Percentiles rank a stretch among this genome's conserved stretches.
phyloP scores from a whole-genome alignment of 116 monocot genomes.

The Trichopus zeylanicus region DNA sequence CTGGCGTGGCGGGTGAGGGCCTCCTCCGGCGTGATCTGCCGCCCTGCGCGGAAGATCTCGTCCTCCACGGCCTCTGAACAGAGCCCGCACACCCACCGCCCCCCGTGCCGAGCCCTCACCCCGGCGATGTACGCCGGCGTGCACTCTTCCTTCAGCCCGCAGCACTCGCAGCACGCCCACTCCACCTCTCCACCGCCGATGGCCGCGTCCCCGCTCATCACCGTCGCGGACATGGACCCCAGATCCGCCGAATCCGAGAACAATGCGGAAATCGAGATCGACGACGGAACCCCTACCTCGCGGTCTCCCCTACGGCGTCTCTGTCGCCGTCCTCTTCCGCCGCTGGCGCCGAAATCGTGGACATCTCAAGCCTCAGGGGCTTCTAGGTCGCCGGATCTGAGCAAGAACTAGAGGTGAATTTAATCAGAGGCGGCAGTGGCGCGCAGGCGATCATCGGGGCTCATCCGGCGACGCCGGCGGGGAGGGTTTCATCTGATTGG shows the following conservation, averaged over 20 bases:
- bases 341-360: background rate
- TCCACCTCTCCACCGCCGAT: constrained; percentile 9
- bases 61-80: constrained; percentile 68
- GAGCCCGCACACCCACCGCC: constrained; percentile 79
- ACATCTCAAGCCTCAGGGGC: background rate
- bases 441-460: background rate
- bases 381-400: background rate
- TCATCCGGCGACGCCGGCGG: background rate
- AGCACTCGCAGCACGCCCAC: constrained; percentile 56
- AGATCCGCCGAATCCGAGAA: background rate
- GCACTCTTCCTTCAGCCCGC: constrained; percentile 78
- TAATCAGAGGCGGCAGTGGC: background rate
- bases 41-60: constrained; percentile 41
- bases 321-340: constrained; percentile 4
- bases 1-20: constrained; percentile 55
- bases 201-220: background rate
- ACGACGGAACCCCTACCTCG: constrained; percentile 5
- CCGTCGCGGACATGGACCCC: constrained; percentile 3
- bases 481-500: too few species aligned
- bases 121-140: constrained; percentile 53
- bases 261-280: background rate
- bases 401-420: background rate
- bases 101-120: constrained; percentile 37
- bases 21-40: constrained; percentile 44
- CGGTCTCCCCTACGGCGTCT: constrained; percentile 29